These are phyloP conservation scores for Vigna reflexopilosa DNA, from an alignment of 306 rosid genomes.

Conservation along the genomic window DNA sequence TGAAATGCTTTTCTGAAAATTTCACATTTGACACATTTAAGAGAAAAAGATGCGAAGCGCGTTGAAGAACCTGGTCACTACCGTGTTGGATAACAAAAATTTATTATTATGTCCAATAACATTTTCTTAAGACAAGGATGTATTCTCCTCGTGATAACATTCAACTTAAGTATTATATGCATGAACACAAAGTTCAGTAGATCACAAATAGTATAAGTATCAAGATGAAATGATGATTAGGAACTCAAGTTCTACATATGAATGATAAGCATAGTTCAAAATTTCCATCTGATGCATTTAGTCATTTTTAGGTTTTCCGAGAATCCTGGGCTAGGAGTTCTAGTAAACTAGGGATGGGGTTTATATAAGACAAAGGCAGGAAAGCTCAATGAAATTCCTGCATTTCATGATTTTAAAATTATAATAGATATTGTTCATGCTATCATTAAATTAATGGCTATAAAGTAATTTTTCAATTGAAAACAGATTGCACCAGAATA, in stretches of 20 bases:
- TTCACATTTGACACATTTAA: no score
- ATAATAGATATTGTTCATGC: constrained; percentile 22
- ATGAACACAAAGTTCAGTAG: not conserved
- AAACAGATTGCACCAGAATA: constrained; percentile 5
- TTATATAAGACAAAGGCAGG: constrained; percentile 1
- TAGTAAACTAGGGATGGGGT: not conserved
- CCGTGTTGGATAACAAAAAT: no score
- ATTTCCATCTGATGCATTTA: not conserved
- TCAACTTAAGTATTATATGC: not conserved
- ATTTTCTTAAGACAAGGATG: no score
- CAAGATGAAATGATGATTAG: not conserved
- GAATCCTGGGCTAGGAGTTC: not conserved
- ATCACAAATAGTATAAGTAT: not conserved
- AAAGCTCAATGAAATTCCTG: not conserved
- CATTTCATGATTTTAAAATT: not conserved
- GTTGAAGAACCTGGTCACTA: no score
- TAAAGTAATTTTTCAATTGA: not conserved
- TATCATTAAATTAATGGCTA: not conserved
- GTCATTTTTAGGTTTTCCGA: not conserved
- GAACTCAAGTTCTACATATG: not conserved
- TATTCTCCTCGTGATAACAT: no score
- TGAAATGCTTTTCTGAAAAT: no score
- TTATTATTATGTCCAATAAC: no score
- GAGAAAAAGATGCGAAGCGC: no score
- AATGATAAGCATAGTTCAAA: not conserved